phyloP scores from a whole-genome alignment of 352 stramenopile species.

The Plasmopara muralis region DNA sequence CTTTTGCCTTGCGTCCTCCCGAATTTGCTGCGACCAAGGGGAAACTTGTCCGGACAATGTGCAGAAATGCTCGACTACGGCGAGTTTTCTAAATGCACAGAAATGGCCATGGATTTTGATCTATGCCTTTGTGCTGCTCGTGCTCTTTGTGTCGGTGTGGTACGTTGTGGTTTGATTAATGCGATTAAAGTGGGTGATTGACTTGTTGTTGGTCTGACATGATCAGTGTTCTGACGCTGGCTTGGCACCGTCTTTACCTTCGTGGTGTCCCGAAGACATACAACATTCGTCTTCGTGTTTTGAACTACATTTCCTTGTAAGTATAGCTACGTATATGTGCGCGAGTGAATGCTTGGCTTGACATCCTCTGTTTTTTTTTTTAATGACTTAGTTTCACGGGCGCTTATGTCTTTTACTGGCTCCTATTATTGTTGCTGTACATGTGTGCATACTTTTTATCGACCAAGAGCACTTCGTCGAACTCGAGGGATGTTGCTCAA shows the following conservation, averaged over 20 bases:
- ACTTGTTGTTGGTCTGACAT: not conserved
- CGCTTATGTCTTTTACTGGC: slow-evolving; percentile 86
- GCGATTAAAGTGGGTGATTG: not conserved
- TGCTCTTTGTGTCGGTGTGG: slow-evolving; percentile 78
- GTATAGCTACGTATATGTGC: slow-evolving; percentile 5
- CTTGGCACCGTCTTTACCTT: slow-evolving; percentile 79
- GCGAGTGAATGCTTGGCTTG: slow-evolving; percentile 4
- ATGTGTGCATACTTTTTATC: slow-evolving; percentile 88
- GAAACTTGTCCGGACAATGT: slow-evolving; percentile 37
- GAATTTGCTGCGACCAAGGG: slow-evolving; percentile 61
- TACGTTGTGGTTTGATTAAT: slow-evolving; percentile 15
- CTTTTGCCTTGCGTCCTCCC: slow-evolving; percentile 78
- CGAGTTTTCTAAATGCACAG: slow-evolving; percentile 72
- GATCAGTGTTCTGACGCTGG: slow-evolving; percentile 63
- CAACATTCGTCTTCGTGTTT: slow-evolving; percentile 82
- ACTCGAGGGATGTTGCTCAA: slow-evolving; percentile 56
- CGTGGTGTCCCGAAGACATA: slow-evolving; percentile 84
- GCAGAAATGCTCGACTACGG: slow-evolving; percentile 33
- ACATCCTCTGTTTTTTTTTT: slow-evolving; percentile 1
- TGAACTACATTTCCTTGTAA: slow-evolving; percentile 87
- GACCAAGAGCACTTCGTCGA: slow-evolving; percentile 52
- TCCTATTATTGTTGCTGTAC: slow-evolving; percentile 80
- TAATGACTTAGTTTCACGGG: slow-evolving; percentile 56
- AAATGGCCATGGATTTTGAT: slow-evolving; percentile 87
- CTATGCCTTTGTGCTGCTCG: slow-evolving; percentile 79